Evolutionary conservation across 306 rosid species (phyloP), one percentile per base, ranked within the genome.

Genomic region (Cucurbita moschata): DNA sequence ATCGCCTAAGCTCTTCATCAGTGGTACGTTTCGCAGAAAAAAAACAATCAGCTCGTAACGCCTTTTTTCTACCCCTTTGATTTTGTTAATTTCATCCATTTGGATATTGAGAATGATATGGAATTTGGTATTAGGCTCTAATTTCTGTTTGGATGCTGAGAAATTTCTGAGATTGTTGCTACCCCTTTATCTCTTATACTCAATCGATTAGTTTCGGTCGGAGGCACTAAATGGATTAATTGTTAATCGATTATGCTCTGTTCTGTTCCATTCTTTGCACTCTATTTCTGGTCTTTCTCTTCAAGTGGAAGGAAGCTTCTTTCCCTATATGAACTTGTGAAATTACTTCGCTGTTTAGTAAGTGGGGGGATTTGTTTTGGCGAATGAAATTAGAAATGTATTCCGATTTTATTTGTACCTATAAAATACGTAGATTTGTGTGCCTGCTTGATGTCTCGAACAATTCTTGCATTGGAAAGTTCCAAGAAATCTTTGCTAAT

Each of bases 1-100:
- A 21, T 79, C 88, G 21, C 91, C 93, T 0, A 91, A 84, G 81
- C 93, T 89, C 43, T 91, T 91, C 81, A 72, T 91, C 77, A 89
- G 93, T 75, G 93, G 96, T 91, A 75, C 23, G 77, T 23, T 26
- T 74, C 35, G 4, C 35, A 40, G 14, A 3, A 10, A 58, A 58
- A 58, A 0, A 16, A 58, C 59, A 54, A 61, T 6, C 67, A 35
- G n/a, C 44, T 60, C 15, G 40, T 26, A 7, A 5, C 66, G 47
- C 49, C 64, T 35, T 44, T 43, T 11, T 9, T 26, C 13, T 12
- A 2, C 51, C 16, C 49, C 12, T 15, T n/a, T 63, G 9, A 5
- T 37, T 39, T 64, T 39, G 11, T 37, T 64, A 15, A 40, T 21
- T 40, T 13, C 8, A 15, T 16, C 10, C 46, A 53, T 52, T 10